phyloP scores from a whole-genome alignment of 2,329 filamentous ascomycete species.

The Paracoccidioides lutzii region DNA sequence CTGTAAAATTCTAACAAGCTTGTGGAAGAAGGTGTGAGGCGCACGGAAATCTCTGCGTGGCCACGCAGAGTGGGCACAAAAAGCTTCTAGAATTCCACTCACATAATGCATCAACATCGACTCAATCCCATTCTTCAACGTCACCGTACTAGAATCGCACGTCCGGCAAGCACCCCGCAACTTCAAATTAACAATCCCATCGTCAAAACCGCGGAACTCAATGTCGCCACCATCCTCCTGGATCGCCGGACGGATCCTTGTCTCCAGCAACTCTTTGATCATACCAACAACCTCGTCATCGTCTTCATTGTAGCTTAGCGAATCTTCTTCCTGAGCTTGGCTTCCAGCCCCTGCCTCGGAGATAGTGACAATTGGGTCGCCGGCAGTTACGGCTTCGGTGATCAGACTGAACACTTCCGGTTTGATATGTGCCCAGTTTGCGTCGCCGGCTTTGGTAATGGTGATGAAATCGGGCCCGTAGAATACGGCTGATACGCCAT shows the following conservation, averaged over 20 bases:
- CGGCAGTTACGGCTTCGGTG: slow-evolving; percentile 77
- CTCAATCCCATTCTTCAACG: slow-evolving; percentile 94
- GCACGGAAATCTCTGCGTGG: background rate
- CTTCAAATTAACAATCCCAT: slow-evolving; percentile 76
- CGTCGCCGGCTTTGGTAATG: slow-evolving; percentile 76
- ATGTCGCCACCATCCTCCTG: slow-evolving; percentile 98
- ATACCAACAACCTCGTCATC: slow-evolving; percentile 92
- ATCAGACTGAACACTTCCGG: slow-evolving; percentile 93
- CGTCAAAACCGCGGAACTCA: slow-evolving; percentile 72
- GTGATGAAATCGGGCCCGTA: slow-evolving; percentile 95
- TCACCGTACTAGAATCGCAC: slow-evolving; percentile 93
- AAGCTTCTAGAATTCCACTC: slow-evolving; percentile 29
- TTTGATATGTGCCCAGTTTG: slow-evolving; percentile 87
- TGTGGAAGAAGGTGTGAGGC: too few species aligned
- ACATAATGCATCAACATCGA: slow-evolving; percentile 96
- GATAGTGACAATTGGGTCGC: slow-evolving; percentile 65
- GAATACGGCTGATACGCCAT: slow-evolving; percentile 89
- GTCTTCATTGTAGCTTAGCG: slow-evolving; percentile 70
- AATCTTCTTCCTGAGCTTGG: slow-evolving; percentile 44
- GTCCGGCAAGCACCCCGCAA: slow-evolving; percentile 85
- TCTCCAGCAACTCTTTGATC: slow-evolving; percentile 97
- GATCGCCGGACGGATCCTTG: slow-evolving; percentile 84
- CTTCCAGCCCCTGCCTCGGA: slow-evolving; percentile 38
- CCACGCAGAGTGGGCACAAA: slow-evolving; percentile 2
- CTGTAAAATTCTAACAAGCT: too few species aligned